phyloP scores from a whole-genome alignment of 495 filamentous ascomycete genomes.

The Stereocaulon alpinum region DNA sequence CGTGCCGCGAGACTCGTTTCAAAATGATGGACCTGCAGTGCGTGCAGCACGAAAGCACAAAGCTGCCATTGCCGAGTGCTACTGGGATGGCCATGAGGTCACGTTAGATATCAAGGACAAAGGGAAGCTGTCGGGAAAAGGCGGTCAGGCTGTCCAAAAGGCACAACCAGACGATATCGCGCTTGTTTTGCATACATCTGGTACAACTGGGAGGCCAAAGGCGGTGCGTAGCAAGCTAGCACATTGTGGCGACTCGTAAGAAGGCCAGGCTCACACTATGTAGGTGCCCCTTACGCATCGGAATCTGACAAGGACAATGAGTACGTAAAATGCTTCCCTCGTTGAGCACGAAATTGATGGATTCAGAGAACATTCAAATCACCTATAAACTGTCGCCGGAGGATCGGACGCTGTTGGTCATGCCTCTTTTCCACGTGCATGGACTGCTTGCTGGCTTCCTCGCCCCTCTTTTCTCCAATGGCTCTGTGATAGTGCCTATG shows the following conservation, averaged over 20 bases:
- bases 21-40: slow-evolving; percentile 52
- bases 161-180: slow-evolving; percentile 51
- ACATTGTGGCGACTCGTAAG: not conserved
- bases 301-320: slow-evolving; percentile 67
- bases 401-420: slow-evolving; percentile 77
- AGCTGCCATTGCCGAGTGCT: slow-evolving; percentile 70
- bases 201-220: slow-evolving; percentile 75
- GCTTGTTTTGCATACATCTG: slow-evolving; percentile 65
- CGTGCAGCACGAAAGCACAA: slow-evolving; percentile 63
- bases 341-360: slow-evolving; percentile 5
- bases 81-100: slow-evolving; percentile 62
- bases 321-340: slow-evolving; percentile 30
- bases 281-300: slow-evolving; percentile 65
- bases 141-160: slow-evolving; percentile 36
- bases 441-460: slow-evolving; percentile 71
- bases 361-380: slow-evolving; percentile 54
- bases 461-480: slow-evolving; percentile 59
- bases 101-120: slow-evolving; percentile 60
- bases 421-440: slow-evolving; percentile 86
- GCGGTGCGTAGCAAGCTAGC: slow-evolving; percentile 37
- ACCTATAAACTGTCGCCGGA: slow-evolving; percentile 58
- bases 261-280: not conserved
- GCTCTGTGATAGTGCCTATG: slow-evolving; percentile 61
- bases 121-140: slow-evolving; percentile 51
- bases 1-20: slow-evolving; percentile 58